A percentile compares a stretch with the other conserved stretches of the same genome.
Evolutionary conservation across 1,284 basidiomycete genomes (phyloP).

Genomic region (Puccinia horiana): DNA sequence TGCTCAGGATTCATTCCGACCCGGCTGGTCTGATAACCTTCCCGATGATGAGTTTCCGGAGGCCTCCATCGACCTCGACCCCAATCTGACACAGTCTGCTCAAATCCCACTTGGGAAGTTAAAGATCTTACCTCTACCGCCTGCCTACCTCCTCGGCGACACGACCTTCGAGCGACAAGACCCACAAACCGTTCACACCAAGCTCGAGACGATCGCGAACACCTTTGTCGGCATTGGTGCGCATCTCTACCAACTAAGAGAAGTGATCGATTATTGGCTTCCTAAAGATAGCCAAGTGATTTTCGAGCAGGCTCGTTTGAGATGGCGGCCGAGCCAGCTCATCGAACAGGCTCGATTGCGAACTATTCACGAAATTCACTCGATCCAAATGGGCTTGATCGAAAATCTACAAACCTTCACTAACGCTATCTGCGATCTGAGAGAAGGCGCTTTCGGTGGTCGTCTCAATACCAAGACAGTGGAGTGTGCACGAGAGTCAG

Average conservation of each 20-base stretch:
- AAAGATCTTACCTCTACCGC: constrained; percentile 18
- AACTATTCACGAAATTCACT: constrained; percentile 36
- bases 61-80: constrained; percentile 31
- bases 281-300: background rate
- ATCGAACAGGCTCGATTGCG: constrained; percentile 35
- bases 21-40: constrained; percentile 23
- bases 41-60: constrained; percentile 18
- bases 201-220: constrained; percentile 19
- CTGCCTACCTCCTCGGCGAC: constrained; percentile 15
- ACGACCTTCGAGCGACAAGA: constrained; percentile 39
- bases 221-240: constrained; percentile 30
- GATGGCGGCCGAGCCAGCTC: constrained; percentile 34
- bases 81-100: constrained; percentile 20
- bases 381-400: constrained; percentile 29
- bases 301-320: constrained; percentile 1
- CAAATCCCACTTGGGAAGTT: constrained; percentile 6
- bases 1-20: constrained; percentile 18
- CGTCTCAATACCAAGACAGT: constrained; percentile 39
- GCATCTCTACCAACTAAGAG: constrained; percentile 41
- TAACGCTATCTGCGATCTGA: constrained; percentile 39
- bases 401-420: constrained; percentile 31
- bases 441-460: constrained; percentile 48
- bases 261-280: constrained; percentile 47
- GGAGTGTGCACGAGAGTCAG: constrained; percentile 27
- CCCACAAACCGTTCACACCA: constrained; percentile 17